Evolutionary conservation across 1,284 basidiomycete species (phyloP), one percentile per base, ranked within the genome.

Genomic region (Pulchroboletus neoregius): DNA sequence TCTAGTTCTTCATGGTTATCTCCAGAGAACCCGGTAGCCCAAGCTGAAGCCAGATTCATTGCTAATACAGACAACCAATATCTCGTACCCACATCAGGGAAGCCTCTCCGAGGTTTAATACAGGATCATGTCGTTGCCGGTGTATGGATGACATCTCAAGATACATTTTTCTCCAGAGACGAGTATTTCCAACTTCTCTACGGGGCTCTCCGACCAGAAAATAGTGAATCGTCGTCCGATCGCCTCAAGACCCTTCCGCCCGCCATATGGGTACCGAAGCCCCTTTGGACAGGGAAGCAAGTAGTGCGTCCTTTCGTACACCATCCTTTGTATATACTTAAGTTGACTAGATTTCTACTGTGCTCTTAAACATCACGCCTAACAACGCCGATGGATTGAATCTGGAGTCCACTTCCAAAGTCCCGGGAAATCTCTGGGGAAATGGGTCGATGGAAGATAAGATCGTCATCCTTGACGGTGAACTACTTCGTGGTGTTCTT

Each of bases 1-100:
- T 39, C 39, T 48, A 42, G 30, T 45, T 52, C 2, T 34, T 44
- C 18, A 51, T 38, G 16, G 39, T 39, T 26, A 36, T 32, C 46
- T 53, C 3, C 57, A 91, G 88, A 96, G 70, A 93, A 91, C 58
- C 85, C 94, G 57, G 79, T 95, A 34, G 94, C 96, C 37, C 86
- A 95, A 49, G 90, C 95, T 8, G 94, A 97, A 68, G 92, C 92
- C 2, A 83, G 86, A 78, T 80, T 91, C 68, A 91, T 99, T 59
- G 94, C 95, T 54, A 98, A 98, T 69, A 99, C 94, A 18, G 94
- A 99, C 69, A 96, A 97, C 62, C 96, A 99, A 69, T 99, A 99
- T 68, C 81, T 99, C 15, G 94, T 96, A 6, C 94, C 96, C 11
- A 99, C 96, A 9, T 98, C 95, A 20, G 96, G 96, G 58, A 95